Evolutionary conservation across 495 filamentous ascomycete genomes (phyloP), one percentile per base, ranked within the genome.

Genomic region (Aspergillus ellipticus): DNA sequence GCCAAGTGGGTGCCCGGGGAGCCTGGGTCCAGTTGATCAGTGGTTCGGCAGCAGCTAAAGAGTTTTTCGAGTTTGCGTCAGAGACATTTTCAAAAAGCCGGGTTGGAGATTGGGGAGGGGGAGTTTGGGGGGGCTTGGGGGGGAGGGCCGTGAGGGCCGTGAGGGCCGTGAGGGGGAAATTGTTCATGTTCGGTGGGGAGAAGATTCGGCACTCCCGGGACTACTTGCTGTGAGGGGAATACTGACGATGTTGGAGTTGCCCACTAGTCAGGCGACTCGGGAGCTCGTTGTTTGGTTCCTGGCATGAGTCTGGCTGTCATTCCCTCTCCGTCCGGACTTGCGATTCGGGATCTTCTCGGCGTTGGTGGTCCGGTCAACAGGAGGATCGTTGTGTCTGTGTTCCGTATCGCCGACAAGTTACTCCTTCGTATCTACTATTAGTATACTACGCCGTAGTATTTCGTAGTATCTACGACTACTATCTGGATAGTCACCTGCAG

Each of bases 161-260:
- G n/a, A n/a, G n/a, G n/a, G 42, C 13, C 20, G 45, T 48, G 45
- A 48, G 45, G 57, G 57, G 33, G 49, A 21, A 41, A 52, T 42
- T 56, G n/a, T n/a, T 37, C 43, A 17, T 7, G 19, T 57, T 53
- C 60, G 54, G 62, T 71, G 68, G 67, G 68, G 68, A 71, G 68
- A 67, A 67, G 9, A 66, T 61, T 61, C 66, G 59, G 15, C 46
- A 37, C 46, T 4, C 10, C n/a, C 35, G 35, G 35, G n/a, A n/a
- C n/a, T 4, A 39, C n/a, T 42, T 16, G 29, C 28, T 17, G 45
- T 48, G 45, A 48, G 45, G 45, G 45, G 45, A 22, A 29, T 5
- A 4, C 35, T 37, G 33, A 37, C 13, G 33, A 37, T 37, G 33
- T 9, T 37, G 33, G 2, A 5, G 33, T 13, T 37, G 8, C 11